Evolutionary conservation across 2,329 filamentous ascomycete genomes (phyloP).

Genomic region (Stagonosporopsis rhizophila): DNA sequence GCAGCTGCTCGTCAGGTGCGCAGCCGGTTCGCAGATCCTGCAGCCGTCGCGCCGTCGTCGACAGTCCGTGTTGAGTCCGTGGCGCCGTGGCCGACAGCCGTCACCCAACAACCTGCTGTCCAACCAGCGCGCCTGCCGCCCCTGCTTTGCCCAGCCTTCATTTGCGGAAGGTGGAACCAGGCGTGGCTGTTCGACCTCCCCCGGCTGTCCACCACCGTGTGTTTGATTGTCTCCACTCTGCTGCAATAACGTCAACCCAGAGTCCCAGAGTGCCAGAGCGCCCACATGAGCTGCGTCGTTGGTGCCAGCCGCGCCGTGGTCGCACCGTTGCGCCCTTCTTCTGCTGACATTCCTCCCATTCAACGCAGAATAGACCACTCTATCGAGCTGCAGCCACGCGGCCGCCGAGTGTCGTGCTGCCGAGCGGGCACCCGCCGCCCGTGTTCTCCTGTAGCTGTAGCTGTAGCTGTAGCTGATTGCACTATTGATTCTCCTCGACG

Average conservation of each 20-base stretch:
- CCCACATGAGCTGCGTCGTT: slow-evolving; percentile 10
- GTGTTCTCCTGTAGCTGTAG: slow-evolving; percentile 7
- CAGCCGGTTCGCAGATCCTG: slow-evolving; percentile 5
- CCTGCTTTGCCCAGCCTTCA: slow-evolving; percentile 16
- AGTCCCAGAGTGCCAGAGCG: not conserved
- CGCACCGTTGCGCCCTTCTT: not conserved
- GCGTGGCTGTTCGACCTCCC: slow-evolving; percentile 9
- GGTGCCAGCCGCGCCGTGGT: slow-evolving; percentile 2
- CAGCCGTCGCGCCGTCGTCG: not conserved
- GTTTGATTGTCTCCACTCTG: slow-evolving; percentile 12
- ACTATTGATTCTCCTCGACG: slow-evolving; percentile 14
- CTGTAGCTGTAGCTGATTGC: not conserved
- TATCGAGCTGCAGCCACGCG: slow-evolving; percentile 18
- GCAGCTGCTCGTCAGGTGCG: slow-evolving; percentile 3
- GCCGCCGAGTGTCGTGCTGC: slow-evolving; percentile 6
- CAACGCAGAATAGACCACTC: slow-evolving; percentile 4
- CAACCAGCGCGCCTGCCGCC: slow-evolving; percentile 12
- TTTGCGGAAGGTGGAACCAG: slow-evolving; percentile 20
- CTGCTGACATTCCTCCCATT: slow-evolving; percentile 12
- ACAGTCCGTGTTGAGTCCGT: not conserved
- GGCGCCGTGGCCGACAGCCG: not conserved
- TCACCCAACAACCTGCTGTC: slow-evolving; percentile 3
- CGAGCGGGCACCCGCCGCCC: slow-evolving; percentile 1
- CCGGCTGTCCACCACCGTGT: not conserved
- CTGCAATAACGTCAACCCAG: slow-evolving; percentile 6